Base-by-base conservation (phyloP, 2,329 filamentous ascomycete species). In the Penicillium sp. region DNA sequence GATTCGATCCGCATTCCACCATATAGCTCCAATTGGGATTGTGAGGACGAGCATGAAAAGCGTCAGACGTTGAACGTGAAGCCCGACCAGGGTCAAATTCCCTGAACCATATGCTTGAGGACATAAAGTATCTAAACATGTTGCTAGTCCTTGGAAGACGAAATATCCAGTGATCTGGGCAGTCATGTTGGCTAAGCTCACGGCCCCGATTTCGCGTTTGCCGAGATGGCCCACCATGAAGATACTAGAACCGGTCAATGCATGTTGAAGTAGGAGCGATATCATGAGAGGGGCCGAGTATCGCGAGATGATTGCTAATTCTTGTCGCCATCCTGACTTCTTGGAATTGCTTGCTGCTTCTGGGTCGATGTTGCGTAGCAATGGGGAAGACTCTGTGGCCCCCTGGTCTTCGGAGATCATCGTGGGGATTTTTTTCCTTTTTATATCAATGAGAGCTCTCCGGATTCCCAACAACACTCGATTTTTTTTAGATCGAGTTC, bases 91-190 rank as follows among this genome's bases (percentile, higher is more conserved):
- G 62, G 91, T 88, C 70, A 89, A 93, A 69, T 88, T 89, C 0
- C 93, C 92, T 0, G 89, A 93, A 3, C 93, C 92, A 70, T 93
- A 96, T 1, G 93, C 93, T 74, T 96, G 92, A 0, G 91, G 86
- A 72, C 92, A 96, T 4, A 97, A 84, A 0, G 92, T 96, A 74
- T 96, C 92, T 23, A 97, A 81, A 61, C 87, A 89, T 8, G 92
- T 96, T 0, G 91, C 88, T 13, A 96, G 82, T n/a, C 91, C 89
- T 70, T 91, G 88, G 69, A 90, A 88, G 17, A 89, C 84, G 0
- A 88, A 87, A 65, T 88, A 86, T 59, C 88, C 89, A 23, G 84
- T 88, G 65, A 92, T 91, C 63, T 86, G 89, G 38, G 87, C 86
- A 2, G 88, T 89, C 89, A 92, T 91, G 62, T 85, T 86, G 17